Evolutionary conservation across 2,329 filamentous ascomycete genomes (phyloP).

Genomic region (Podosphaera aphanis): DNA sequence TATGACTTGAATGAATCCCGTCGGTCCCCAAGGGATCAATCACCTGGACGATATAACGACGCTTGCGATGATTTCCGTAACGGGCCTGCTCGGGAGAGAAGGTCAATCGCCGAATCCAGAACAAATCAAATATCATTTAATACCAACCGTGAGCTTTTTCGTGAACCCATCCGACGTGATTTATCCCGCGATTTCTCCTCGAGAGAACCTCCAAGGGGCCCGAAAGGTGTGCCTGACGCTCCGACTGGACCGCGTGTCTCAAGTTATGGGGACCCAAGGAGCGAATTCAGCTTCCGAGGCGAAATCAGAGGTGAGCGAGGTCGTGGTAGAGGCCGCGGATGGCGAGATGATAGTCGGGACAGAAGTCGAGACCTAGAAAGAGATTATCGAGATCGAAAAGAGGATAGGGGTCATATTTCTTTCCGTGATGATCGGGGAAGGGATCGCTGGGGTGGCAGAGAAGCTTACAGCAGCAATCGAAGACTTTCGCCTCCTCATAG

Average conservation of each 20-base stretch:
- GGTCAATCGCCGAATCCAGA: conserved; percentile 12
- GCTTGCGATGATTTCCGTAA: conserved; percentile 13
- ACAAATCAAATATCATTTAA: conserved; percentile 30
- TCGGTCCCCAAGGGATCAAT: conserved; percentile 19
- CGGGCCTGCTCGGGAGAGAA: conserved; percentile 11
- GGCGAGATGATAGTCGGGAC: conserved; percentile 38
- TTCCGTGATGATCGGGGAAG: conserved; percentile 30
- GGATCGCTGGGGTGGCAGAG: conserved; percentile 7
- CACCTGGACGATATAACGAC: conserved; percentile 17
- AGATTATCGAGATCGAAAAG: conserved; percentile 32
- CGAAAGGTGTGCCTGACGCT: conserved; percentile 48
- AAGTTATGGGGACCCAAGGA: conserved; percentile 30
- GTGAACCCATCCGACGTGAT: conserved; percentile 20
- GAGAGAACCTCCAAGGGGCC: conserved; percentile 40
- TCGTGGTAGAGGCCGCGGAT: conserved; percentile 19
- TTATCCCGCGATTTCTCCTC: conserved; percentile 17
- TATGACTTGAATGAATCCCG: conserved; percentile 19
- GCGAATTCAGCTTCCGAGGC: conserved; percentile 24
- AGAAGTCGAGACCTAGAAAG: conserved; percentile 22
- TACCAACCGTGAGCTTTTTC: conserved; percentile 32
- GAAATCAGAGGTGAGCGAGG: conserved; percentile 28
- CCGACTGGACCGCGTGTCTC: conserved; percentile 42
- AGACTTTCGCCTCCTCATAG: conserved; percentile 38
- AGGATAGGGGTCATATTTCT: conserved; percentile 21
- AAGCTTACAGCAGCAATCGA: conserved; percentile 25